Evolutionary conservation across 164 flowering plant genomes (phyloP), one percentile per base, ranked within the genome.

Genomic region (Amborella trichopoda): DNA sequence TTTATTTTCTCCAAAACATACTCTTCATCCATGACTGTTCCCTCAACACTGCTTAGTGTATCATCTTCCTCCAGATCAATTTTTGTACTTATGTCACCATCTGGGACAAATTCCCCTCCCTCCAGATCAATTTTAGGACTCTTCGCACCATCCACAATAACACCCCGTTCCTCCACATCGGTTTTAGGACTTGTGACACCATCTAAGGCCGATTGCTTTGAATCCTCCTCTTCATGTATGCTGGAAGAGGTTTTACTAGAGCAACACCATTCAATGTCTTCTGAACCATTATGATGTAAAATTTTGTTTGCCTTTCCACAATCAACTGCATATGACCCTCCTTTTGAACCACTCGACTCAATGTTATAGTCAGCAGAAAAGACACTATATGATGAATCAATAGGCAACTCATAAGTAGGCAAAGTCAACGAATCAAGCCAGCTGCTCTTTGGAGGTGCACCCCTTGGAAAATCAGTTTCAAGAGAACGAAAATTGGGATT

Each of bases 1-100:
- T 71, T 48, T 28, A 75, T 55, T 65, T 74, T 70, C 53, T 10
- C 26, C 26, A 44, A 49, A 12, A 79, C 48, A 20, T 38, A 17
- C 13, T 66, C 64, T 59, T 56, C 59, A 47, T 78, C 75, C 19
- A 60, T 50, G 36, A 44, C 53, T 22, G 19, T 50, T 5, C 5
- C 53, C 39, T 63, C 60, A 18, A n/a, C 41, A 23, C 53, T 49
- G 8, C 22, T 10, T n/a, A 41, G 32, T 41, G 42, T 39, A 41
- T 62, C 67, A 39, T n/a, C n/a, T n/a, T n/a, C n/a, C n/a, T n/a
- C n/a, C n/a, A n/a, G n/a, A n/a, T n/a, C n/a, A n/a, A n/a, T n/a
- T n/a, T n/a, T n/a, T n/a, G n/a, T n/a, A n/a, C n/a, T n/a, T n/a
- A n/a, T n/a, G n/a, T n/a, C n/a, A n/a, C n/a, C n/a, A n/a, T n/a